Percentiles rank a stretch among this genome's conserved stretches.
These are phyloP conservation scores for Endothia cerciana DNA, from an alignment of 2,329 filamentous ascomycete genomes.

Conservation along the genomic window DNA sequence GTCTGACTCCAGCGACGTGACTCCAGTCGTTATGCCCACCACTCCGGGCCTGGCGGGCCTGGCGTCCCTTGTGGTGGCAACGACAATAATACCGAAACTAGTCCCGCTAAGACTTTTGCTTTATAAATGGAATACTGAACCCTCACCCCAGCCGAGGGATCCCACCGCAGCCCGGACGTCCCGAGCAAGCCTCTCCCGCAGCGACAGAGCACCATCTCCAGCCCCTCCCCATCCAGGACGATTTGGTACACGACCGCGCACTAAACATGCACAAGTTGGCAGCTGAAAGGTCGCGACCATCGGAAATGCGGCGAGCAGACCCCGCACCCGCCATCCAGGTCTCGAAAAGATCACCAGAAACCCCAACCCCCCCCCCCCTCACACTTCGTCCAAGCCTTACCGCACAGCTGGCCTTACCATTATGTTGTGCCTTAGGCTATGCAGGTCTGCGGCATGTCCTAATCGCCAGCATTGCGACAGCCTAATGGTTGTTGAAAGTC, in stretches of 20 bases:
- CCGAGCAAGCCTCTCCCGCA: conserved; percentile 4
- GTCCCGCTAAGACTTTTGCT: neutral
- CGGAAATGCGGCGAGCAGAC: neutral
- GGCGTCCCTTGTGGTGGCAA: no score
- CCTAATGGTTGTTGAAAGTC: no score
- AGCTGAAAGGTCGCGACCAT: neutral
- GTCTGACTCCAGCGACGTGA: neutral
- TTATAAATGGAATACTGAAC: neutral
- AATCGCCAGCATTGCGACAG: no score
- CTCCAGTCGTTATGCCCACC: neutral
- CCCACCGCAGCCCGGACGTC: neutral
- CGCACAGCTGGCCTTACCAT: no score
- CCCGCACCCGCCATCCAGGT: neutral
- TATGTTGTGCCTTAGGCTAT: no score
- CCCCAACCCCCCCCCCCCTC: no score
- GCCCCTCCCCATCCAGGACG: neutral
- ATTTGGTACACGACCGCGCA: neutral
- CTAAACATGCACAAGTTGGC: neutral
- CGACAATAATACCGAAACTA: neutral
- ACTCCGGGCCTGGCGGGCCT: neutral
- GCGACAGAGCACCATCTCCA: neutral
- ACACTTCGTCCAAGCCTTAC: no score
- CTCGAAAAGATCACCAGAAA: no score
- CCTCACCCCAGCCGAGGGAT: neutral
- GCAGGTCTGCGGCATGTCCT: no score